A percentile compares a stretch with the other conserved stretches of the same genome.
phyloP scores from a whole-genome alignment of 2,329 filamentous ascomycete genomes.

The Coniochaeta sp. region DNA sequence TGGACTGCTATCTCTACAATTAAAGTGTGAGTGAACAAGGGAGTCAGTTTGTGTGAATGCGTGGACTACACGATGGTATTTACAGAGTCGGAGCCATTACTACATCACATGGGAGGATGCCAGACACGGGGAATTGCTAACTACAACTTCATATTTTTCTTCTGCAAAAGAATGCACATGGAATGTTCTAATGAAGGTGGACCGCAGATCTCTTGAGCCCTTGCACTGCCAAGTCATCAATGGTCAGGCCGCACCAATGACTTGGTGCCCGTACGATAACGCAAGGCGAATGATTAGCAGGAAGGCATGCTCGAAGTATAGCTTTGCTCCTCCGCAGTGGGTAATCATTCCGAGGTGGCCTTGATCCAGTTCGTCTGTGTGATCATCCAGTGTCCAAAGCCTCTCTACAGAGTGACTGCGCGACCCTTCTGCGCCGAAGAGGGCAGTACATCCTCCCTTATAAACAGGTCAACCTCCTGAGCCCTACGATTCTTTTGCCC shows the following conservation, averaged over 20 bases:
- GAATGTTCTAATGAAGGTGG: constrained; percentile 7
- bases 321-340: not conserved
- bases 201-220: constrained; percentile 31
- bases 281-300: not conserved
- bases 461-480: not conserved
- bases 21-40: too few species aligned
- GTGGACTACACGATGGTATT: too few species aligned
- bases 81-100: too few species aligned
- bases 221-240: constrained; percentile 27
- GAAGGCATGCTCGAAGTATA: not conserved
- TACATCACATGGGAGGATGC: not conserved
- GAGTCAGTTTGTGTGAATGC: too few species aligned
- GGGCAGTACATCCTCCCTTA: not conserved
- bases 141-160: not conserved
- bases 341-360: not conserved
- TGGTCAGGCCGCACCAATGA: too few species aligned
- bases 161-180: constrained; percentile 8
- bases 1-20: too few species aligned
- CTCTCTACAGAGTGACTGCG: not conserved
- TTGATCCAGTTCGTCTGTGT: not conserved
- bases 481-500: not conserved
- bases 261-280: not conserved
- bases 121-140: not conserved
- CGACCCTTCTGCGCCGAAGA: not conserved
- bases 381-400: not conserved